Evolutionary conservation across 1,284 basidiomycete genomes (phyloP).

Genomic region (Takashimella tepidaria): DNA sequence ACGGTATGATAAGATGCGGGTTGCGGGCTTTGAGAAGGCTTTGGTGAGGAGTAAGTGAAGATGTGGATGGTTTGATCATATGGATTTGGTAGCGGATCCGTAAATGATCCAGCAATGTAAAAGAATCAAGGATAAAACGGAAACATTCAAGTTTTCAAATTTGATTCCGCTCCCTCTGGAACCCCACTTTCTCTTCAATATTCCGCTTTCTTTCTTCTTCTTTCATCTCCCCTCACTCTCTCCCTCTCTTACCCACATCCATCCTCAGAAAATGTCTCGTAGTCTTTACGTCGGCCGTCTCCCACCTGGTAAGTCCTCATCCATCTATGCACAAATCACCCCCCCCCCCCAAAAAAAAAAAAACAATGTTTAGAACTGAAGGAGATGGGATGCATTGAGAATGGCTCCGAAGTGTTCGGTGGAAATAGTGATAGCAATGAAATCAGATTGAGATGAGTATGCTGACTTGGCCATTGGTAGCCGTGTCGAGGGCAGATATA

Average conservation of each 20-base stretch:
- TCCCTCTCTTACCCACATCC: slow-evolving; percentile 2
- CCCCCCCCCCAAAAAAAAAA: too few species aligned
- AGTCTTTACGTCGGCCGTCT: slow-evolving; percentile 45
- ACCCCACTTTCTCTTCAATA: neutral
- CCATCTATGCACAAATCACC: too few species aligned
- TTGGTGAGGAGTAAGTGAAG: too few species aligned
- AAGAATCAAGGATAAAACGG: too few species aligned
- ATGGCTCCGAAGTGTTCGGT: neutral
- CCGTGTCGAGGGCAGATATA: slow-evolving; percentile 31
- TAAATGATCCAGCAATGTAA: too few species aligned
- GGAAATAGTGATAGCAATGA: neutral
- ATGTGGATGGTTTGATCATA: too few species aligned
- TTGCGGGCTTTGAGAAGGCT: too few species aligned
- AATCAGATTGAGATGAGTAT: too few species aligned
- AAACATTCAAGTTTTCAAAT: too few species aligned
- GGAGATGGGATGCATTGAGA: neutral
- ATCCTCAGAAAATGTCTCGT: slow-evolving; percentile 26
- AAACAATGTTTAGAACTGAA: too few species aligned
- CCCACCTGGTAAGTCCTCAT: slow-evolving; percentile 29
- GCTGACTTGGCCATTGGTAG: slow-evolving; percentile 12
- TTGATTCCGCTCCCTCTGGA: neutral
- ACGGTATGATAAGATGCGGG: too few species aligned
- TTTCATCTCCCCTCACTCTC: slow-evolving; percentile 4
- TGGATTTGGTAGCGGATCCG: too few species aligned
- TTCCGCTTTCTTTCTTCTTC: neutral